Evolutionary conservation across 257 asterid genomes (phyloP).

Genomic region (Solanum pennellii): DNA sequence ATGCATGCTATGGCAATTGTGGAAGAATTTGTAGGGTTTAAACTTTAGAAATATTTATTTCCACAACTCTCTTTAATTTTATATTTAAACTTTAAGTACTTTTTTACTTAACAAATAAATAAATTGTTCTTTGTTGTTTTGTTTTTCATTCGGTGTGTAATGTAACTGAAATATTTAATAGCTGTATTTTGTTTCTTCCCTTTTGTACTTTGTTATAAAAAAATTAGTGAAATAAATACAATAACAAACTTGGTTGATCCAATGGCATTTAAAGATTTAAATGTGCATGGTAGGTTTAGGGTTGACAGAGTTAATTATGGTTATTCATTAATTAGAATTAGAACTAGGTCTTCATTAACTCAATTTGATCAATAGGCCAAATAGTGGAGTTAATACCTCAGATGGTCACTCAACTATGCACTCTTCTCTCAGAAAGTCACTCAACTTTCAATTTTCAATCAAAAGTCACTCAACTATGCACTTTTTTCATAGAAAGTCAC

Average conservation of each 20-base stretch:
- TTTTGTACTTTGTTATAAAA: not conserved
- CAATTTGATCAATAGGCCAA: not conserved
- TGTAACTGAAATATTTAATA: not conserved
- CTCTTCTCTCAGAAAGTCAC: too few relatives aligned
- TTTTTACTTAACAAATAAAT: not conserved
- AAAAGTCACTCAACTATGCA: too few relatives aligned
- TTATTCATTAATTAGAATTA: not conserved
- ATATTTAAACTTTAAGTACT: not conserved
- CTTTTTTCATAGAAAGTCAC: too few relatives aligned
- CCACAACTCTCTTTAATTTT: not conserved
- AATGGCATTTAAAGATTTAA: not conserved
- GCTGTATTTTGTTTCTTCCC: not conserved
- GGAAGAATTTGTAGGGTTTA: not conserved
- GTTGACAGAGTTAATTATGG: not conserved
- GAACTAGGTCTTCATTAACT: not conserved
- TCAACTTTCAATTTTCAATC: too few relatives aligned
- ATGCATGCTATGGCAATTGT: not conserved
- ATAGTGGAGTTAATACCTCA: too few relatives aligned
- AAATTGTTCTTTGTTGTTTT: not conserved
- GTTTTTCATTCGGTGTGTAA: not conserved
- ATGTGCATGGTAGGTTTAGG: not conserved
- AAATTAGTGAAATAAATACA: not conserved
- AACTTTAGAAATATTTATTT: not conserved
- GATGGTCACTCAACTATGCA: too few relatives aligned
- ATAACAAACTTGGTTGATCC: not conserved